Conservation (phyloP, 176 grass and related monocot genomes). For the Bolboschoenus planiculmis region DNA sequence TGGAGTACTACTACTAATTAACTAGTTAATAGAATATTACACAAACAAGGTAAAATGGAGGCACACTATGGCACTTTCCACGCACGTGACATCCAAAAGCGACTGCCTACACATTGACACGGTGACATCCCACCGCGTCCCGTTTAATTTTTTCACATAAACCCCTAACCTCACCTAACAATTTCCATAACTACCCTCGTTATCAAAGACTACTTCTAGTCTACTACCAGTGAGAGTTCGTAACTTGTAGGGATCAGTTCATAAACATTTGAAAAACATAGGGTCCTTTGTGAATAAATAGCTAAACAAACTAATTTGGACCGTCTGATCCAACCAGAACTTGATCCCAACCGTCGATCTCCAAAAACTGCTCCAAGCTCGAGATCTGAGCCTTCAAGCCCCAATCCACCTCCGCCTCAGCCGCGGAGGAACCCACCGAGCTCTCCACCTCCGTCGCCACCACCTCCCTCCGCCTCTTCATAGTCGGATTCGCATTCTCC, state of each 20-base stretch:
- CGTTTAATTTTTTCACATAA: neutral
- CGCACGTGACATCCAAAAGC: neutral
- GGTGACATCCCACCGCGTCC: neutral
- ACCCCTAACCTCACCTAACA: neutral
- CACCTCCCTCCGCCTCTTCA: neutral
- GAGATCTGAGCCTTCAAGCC: conserved; percentile 3
- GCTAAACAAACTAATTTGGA: neutral
- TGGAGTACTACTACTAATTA: neutral
- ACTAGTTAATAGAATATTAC: neutral
- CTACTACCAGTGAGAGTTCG: neutral
- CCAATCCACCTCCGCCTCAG: neutral
- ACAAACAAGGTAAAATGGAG: neutral
- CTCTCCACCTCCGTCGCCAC: neutral
- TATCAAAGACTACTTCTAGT: too few relatives aligned
- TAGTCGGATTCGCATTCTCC: neutral
- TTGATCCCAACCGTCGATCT: neutral
- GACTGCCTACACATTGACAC: neutral
- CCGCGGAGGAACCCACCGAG: neutral
- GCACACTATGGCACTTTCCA: neutral
- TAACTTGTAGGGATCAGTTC: neutral
- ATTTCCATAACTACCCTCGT: neutral
- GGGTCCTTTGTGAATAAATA: neutral
- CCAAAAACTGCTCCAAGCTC: neutral
- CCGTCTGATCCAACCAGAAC: neutral
- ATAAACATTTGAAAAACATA: neutral